Conservation (phyloP, 306 rosid species). For the Styphnolobium japonicum region DNA sequence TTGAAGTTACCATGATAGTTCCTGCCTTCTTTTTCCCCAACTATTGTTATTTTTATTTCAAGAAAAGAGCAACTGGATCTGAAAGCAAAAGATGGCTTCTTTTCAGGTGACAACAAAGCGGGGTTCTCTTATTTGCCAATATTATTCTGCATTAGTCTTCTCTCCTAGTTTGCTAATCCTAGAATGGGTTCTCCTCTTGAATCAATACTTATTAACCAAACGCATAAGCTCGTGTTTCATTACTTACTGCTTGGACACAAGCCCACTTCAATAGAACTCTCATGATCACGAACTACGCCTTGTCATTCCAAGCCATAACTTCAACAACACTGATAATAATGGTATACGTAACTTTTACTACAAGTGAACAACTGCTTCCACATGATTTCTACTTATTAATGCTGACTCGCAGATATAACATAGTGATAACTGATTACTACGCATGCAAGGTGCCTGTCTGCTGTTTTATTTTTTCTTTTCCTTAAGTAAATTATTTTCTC, state of each 20-base stretch:
- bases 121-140: no score
- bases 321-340: neutral
- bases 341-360: neutral
- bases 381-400: neutral
- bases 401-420: neutral
- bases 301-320: neutral
- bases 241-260: neutral
- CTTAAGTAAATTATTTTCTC: neutral
- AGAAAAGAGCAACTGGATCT: no score
- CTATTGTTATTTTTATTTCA: no score
- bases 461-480: neutral
- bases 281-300: neutral
- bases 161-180: neutral
- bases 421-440: conserved; percentile 1
- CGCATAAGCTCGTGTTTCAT: neutral
- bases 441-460: neutral
- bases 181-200: neutral
- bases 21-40: no score
- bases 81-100: no score
- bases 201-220: neutral
- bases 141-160: no score
- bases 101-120: no score
- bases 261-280: neutral
- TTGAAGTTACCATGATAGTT: no score
- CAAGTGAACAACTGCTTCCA: conserved; percentile 3